Base-by-base conservation (phyloP, 306 rosid genomes). In the Vicia sativa region DNA sequence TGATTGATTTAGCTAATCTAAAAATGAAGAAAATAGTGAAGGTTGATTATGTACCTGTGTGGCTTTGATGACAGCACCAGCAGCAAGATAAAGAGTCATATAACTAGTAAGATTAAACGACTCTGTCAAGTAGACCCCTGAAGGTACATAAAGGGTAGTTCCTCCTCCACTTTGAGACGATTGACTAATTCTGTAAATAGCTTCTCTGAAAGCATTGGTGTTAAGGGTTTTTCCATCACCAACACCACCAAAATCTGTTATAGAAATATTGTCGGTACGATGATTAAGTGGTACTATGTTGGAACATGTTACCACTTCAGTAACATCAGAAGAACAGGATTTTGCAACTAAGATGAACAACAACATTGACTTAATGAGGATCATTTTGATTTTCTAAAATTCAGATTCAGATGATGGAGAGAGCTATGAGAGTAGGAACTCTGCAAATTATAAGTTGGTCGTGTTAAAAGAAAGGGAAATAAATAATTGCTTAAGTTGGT, bases 41-140 rank as follows among this genome's bases (percentile, higher is more conserved):
- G 14, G 14, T n/a, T 15, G 15, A 43, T 43, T 7, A 25, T 5
- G 42, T 62, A 91, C 97, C 97, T 78, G 79, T 3, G 86, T 81
- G 49, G 97, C 96, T 79, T 44, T 84, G 79, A 89, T 87, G 46
- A 91, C 87, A 42, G 97, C 96, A 26, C 89, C 97, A 44, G 76
- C 68, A 39, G 97, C 89, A 55, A 91, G 85, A 54, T 82, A 79
- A 4, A 91, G 97, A 25, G 97, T 89, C 85, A 91, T 84, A 68
- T 79, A 86, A 71, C 89, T 87, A 3, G 97, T 89, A 78, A 92
- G 95, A 37, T 89, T 89, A 55, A 92, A 89, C 76, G 84, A 86
- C 26, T 71, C 92, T 0, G 97, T 87, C 75, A 89, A 70, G 85
- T 80, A 92, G 0, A 85, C 95, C 43, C 97, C 96, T 0, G 92